These are phyloP conservation scores for Scedosporium aurantiacum DNA, from an alignment of 2,329 filamentous ascomycete species.

Conservation along the genomic window DNA sequence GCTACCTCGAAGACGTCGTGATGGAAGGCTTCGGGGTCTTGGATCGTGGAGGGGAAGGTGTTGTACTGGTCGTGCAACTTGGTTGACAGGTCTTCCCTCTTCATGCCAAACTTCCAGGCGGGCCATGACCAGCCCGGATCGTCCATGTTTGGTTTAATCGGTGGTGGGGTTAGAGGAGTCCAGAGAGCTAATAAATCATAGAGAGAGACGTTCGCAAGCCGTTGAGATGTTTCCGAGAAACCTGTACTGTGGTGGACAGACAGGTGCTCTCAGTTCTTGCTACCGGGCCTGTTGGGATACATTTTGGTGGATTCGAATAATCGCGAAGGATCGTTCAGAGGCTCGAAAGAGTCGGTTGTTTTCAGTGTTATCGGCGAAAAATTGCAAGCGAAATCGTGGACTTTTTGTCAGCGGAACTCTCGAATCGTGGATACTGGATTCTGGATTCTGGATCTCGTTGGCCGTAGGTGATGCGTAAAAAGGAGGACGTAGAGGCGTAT, in stretches of 20 bases:
- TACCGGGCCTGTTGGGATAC: background rate
- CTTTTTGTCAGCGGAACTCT: background rate
- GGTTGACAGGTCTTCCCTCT: constrained; percentile 45
- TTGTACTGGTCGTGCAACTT: constrained; percentile 50
- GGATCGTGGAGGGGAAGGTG: constrained; percentile 42
- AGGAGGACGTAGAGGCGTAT: background rate
- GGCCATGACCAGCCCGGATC: constrained; percentile 44
- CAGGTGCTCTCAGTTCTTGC: constrained; percentile 1
- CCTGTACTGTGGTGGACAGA: background rate
- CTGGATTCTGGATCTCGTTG: background rate
- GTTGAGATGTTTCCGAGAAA: constrained; percentile 1
- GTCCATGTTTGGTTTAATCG: constrained; percentile 32
- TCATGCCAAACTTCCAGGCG: constrained; percentile 53
- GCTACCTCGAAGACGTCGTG: constrained; percentile 51
- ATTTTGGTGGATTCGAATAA: constrained; percentile 2
- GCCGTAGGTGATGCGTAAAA: background rate
- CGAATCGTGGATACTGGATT: background rate
- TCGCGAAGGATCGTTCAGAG: background rate
- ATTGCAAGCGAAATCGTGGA: background rate
- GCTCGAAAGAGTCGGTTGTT: background rate
- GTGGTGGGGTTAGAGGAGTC: constrained; percentile 10
- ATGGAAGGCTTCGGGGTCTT: constrained; percentile 50
- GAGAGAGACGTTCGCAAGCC: constrained; percentile 2
- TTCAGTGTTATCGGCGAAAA: background rate
- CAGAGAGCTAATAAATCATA: constrained; percentile 13